Evolutionary conservation across 306 rosid genomes (phyloP).

Genomic region (Trifolium fragiferum): DNA sequence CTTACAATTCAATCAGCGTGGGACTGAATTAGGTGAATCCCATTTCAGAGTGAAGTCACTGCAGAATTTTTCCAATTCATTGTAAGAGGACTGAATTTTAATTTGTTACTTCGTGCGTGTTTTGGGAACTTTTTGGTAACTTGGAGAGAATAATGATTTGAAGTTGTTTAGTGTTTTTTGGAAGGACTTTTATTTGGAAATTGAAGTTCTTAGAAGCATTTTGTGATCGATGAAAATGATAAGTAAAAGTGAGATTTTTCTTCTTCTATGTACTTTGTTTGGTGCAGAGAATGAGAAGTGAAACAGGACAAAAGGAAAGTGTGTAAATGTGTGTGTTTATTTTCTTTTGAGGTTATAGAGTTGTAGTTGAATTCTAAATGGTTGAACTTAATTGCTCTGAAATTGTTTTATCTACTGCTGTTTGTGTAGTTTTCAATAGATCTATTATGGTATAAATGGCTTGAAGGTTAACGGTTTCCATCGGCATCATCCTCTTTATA

Average conservation of each 20-base stretch:
- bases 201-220: slow-evolving; percentile 69
- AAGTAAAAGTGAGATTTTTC: slow-evolving; percentile 24
- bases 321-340: slow-evolving; percentile 31
- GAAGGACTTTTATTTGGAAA: slow-evolving; percentile 75
- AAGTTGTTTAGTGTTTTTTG: slow-evolving; percentile 57
- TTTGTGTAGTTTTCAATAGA: too few species aligned
- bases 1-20: slow-evolving; percentile 19
- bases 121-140: slow-evolving; percentile 76
- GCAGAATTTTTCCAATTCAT: slow-evolving; percentile 60
- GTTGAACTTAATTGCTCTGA: too few species aligned
- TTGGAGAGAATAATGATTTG: slow-evolving; percentile 65
- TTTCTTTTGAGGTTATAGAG: slow-evolving; percentile 17
- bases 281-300: slow-evolving; percentile 26
- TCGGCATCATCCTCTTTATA: too few species aligned
- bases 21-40: slow-evolving; percentile 60
- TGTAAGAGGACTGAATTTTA: too few species aligned
- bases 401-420: too few species aligned
- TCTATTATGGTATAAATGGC: too few species aligned
- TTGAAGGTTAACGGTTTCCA: too few species aligned
- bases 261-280: slow-evolving; percentile 32
- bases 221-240: slow-evolving; percentile 18
- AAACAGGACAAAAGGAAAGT: slow-evolving; percentile 1
- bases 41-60: slow-evolving; percentile 50
- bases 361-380: neutral
- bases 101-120: too few species aligned